phyloP scores from a whole-genome alignment of 495 filamentous ascomycete genomes.

The Podospora fimiseda region DNA sequence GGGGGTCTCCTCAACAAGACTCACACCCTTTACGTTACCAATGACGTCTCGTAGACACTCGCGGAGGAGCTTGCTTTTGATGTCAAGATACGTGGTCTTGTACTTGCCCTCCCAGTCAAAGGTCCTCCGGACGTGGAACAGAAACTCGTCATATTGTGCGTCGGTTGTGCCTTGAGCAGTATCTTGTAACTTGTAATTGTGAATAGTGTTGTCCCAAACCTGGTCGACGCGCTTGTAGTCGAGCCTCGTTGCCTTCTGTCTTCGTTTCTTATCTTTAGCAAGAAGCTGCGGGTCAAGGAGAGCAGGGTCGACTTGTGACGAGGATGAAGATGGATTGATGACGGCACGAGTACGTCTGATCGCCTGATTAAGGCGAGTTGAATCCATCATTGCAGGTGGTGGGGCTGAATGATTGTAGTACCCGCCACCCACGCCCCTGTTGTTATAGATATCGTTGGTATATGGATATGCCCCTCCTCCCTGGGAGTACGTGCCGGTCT shows the following conservation, averaged over 20 bases:
- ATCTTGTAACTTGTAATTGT: slow-evolving; percentile 78
- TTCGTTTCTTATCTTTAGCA: slow-evolving; percentile 46
- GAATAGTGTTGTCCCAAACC: slow-evolving; percentile 70
- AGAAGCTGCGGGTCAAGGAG: slow-evolving; percentile 30
- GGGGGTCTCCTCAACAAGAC: slow-evolving; percentile 73
- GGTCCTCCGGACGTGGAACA: slow-evolving; percentile 79
- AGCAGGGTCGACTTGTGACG: slow-evolving; percentile 15
- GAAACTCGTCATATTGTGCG: slow-evolving; percentile 75
- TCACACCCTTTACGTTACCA: slow-evolving; percentile 76
- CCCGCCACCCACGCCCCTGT: no score
- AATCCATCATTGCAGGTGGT: no score
- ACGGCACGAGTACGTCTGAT: no score
- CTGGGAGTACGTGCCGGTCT: slow-evolving; percentile 12
- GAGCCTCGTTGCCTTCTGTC: slow-evolving; percentile 50
- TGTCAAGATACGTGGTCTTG: slow-evolving; percentile 67
- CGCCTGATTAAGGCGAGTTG: no score
- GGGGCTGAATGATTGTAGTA: no score
- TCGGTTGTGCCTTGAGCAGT: slow-evolving; percentile 65
- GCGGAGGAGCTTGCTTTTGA: slow-evolving; percentile 76
- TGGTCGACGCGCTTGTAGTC: slow-evolving; percentile 87
- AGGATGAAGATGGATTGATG: no score
- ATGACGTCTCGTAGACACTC: slow-evolving; percentile 69
- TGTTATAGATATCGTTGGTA: no score
- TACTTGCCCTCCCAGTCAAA: slow-evolving; percentile 90
- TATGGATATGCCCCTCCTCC: slow-evolving; percentile 22